Evolutionary conservation across 106 monocot species (phyloP).

Genomic region (Dioscorea zingiberensis): DNA sequence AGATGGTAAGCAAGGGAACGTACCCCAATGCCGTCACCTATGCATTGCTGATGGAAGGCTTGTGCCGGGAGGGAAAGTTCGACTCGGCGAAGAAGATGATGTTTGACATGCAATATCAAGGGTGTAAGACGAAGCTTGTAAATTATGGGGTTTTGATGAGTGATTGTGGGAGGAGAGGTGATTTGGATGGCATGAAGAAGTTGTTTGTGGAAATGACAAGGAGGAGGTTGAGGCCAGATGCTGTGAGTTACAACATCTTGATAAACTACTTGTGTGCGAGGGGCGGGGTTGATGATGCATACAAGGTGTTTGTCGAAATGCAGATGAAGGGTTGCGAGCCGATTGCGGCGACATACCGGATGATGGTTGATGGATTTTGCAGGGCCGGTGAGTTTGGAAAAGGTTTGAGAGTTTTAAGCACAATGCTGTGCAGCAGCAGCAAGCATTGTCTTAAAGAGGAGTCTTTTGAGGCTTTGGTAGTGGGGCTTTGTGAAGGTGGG

Average conservation of each 20-base stretch:
- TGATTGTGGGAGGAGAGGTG: constrained; percentile 48
- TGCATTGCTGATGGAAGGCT: constrained; percentile 68
- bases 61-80: constrained; percentile 51
- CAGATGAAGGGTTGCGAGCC: constrained; percentile 46
- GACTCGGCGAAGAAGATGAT: constrained; percentile 67
- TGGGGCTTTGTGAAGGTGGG: constrained; percentile 41
- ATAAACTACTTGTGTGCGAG: constrained; percentile 48
- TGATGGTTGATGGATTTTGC: constrained; percentile 80
- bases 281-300: constrained; percentile 58
- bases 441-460: constrained; percentile 57
- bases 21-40: constrained; percentile 74
- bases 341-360: constrained; percentile 59
- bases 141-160: constrained; percentile 89
- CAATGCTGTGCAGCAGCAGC: constrained; percentile 47
- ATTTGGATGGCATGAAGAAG: constrained; percentile 40
- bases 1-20: constrained; percentile 44
- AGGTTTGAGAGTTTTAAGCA: constrained; percentile 55
- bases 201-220: constrained; percentile 64
- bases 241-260: constrained; percentile 55
- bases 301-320: constrained; percentile 86
- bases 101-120: constrained; percentile 94
- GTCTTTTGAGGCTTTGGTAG: constrained; percentile 47
- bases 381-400: constrained; percentile 47
- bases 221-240: constrained; percentile 50
- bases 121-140: constrained; percentile 41